These are phyloP conservation scores for Colletotrichum sp. DNA, from an alignment of 2,329 filamentous ascomycete species.

Conservation along the genomic window DNA sequence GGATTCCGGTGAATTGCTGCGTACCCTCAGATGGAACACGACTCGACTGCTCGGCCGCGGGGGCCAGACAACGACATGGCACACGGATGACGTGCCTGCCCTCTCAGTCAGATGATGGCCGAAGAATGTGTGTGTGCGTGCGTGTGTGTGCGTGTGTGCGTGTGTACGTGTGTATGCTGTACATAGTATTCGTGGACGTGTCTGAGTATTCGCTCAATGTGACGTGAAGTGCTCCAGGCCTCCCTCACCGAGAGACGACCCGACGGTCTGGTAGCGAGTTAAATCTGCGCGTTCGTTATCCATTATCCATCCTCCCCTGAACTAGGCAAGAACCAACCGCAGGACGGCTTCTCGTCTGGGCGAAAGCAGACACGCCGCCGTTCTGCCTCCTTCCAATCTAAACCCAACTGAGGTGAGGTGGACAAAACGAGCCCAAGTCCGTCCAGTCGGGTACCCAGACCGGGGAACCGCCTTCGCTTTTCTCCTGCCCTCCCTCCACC, in stretches of 20 bases:
- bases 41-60: neutral
- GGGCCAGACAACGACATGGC: neutral
- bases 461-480: neutral
- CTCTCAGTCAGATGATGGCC: neutral
- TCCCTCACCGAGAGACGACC: conserved; percentile 27
- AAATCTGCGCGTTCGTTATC: conserved; percentile 25
- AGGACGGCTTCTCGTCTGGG: neutral
- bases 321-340: neutral
- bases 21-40: neutral
- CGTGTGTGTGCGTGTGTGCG: neutral
- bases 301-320: neutral
- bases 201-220: conserved; percentile 1
- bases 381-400: neutral
- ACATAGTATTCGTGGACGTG: neutral
- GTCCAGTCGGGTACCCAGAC: neutral
- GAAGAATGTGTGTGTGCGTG: neutral
- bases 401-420: neutral
- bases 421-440: neutral
- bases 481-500: neutral
- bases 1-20: neutral
- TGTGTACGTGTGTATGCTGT: neutral
- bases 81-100: neutral
- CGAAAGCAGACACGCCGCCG: neutral
- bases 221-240: conserved; percentile 15
- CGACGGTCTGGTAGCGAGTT: conserved; percentile 15